Conservation (phyloP, 169 alveolate species). For the Plasmodium vinckei region DNA sequence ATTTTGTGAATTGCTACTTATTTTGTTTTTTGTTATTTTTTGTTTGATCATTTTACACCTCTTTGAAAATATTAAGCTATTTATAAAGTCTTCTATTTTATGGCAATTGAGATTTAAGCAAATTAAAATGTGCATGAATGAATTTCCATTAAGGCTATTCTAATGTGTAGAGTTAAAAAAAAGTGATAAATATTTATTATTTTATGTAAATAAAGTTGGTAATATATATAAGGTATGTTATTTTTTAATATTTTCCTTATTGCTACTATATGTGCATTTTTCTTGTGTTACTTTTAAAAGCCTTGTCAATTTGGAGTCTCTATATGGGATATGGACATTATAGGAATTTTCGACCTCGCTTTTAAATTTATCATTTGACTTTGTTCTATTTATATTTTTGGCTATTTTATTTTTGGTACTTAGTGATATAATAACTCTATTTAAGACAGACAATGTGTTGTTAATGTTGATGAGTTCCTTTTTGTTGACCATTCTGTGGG, state of each 20-base stretch:
- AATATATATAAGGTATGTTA: neutral
- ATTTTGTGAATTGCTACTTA: slow-evolving; percentile 16
- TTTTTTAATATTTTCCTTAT: neutral
- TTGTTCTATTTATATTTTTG: slow-evolving; percentile 29
- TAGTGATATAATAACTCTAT: slow-evolving; percentile 60
- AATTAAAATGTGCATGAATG: slow-evolving; percentile 52
- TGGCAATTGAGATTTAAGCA: slow-evolving; percentile 54
- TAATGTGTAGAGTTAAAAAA: neutral
- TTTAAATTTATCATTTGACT: slow-evolving; percentile 25
- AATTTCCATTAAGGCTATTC: slow-evolving; percentile 68
- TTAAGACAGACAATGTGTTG: slow-evolving; percentile 60
- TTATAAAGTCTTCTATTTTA: slow-evolving; percentile 68
- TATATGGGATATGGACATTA: slow-evolving; percentile 57
- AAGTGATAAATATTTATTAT: too few relatives aligned
- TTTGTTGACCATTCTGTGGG: slow-evolving; percentile 44
- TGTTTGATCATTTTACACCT: slow-evolving; percentile 74
- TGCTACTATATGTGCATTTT: neutral
- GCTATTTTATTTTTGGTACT: slow-evolving; percentile 52
- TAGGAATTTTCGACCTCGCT: neutral
- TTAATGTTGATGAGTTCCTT: slow-evolving; percentile 70
- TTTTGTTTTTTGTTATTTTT: slow-evolving; percentile 54
- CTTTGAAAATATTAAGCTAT: slow-evolving; percentile 65
- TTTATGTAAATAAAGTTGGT: too few relatives aligned
- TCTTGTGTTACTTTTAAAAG: slow-evolving; percentile 37
- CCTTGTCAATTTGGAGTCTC: slow-evolving; percentile 72